A percentile compares a stretch with the other conserved stretches of the same genome.
Conservation (phyloP, 1,284 basidiomycete species). For the Hemileia vastatrix region DNA sequence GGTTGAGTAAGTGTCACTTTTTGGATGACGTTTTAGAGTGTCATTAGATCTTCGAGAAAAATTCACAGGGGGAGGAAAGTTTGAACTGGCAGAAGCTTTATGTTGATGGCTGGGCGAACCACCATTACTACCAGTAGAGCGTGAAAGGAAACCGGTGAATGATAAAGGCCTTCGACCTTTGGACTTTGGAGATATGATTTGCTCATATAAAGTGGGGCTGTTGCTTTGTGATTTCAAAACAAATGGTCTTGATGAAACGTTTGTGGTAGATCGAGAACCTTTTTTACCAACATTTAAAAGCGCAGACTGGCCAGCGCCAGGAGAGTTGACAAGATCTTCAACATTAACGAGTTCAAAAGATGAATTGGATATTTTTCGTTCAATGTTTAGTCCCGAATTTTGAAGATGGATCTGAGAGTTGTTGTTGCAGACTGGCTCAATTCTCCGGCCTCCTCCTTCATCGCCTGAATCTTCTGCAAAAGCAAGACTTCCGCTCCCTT, state of each 20-base stretch:
- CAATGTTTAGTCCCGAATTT: no score
- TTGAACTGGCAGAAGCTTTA: background rate
- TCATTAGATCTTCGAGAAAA: background rate
- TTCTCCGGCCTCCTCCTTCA: conserved; percentile 4
- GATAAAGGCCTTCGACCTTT: conserved; percentile 16
- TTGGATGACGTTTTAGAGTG: no score
- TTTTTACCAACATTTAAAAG: no score
- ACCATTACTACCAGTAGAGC: no score
- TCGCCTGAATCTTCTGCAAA: conserved; percentile 22
- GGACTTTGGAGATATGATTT: background rate
- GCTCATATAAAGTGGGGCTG: background rate
- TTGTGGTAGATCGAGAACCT: no score
- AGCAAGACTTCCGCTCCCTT: conserved; percentile 7
- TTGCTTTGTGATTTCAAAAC: no score
- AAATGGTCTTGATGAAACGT: no score
- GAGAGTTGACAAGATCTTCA: background rate
- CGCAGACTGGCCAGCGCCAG: no score
- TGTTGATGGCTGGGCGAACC: background rate
- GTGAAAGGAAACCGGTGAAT: conserved; percentile 19
- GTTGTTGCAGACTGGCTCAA: background rate
- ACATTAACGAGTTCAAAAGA: background rate
- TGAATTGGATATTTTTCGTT: background rate
- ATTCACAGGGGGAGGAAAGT: background rate
- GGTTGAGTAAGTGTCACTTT: no score
- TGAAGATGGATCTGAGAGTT: background rate